phyloP scores from a whole-genome alignment of 1,139 yeast species.

The Entelexis paramagnoliae region DNA sequence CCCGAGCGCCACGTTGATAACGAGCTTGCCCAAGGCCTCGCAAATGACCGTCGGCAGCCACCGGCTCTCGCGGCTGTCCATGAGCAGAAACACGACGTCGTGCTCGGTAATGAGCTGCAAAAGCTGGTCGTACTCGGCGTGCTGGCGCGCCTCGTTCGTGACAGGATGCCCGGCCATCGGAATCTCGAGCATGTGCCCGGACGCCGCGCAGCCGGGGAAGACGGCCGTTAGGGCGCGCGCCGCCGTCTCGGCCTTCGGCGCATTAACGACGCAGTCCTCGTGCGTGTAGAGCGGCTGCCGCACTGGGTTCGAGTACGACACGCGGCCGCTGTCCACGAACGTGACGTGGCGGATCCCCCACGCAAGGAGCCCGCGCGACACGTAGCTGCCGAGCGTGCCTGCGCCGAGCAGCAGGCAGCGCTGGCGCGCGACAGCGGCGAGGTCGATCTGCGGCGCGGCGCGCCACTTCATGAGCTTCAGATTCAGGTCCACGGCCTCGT shows the following conservation, averaged over 20 bases:
- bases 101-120: constrained; percentile 49
- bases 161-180: constrained; percentile 96
- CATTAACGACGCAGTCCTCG: constrained; percentile 60
- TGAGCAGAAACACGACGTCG: constrained; percentile 67
- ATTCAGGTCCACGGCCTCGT: constrained; percentile 85
- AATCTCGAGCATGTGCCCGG: constrained; percentile 57
- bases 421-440: constrained; percentile 50
- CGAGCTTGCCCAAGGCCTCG: constrained; percentile 53
- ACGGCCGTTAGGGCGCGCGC: constrained; percentile 60
- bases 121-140: constrained; percentile 44
- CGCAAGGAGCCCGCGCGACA: constrained; percentile 71
- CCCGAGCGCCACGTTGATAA: constrained; percentile 87
- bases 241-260: constrained; percentile 63
- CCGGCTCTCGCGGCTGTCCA: constrained; percentile 91
- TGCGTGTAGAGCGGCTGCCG: constrained; percentile 79
- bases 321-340: constrained; percentile 78
- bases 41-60: constrained; percentile 92
- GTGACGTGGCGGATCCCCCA: constrained; percentile 89
- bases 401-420: constrained; percentile 80
- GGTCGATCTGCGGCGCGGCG: constrained; percentile 67
- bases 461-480: constrained; percentile 95
- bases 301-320: constrained; percentile 90
- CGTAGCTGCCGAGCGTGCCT: constrained; percentile 91
- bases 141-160: constrained; percentile 43
- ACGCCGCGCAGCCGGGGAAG: constrained; percentile 63